Evolutionary conservation across 2,329 filamentous ascomycete species (phyloP).

Genomic region (Diplodia corticola): DNA sequence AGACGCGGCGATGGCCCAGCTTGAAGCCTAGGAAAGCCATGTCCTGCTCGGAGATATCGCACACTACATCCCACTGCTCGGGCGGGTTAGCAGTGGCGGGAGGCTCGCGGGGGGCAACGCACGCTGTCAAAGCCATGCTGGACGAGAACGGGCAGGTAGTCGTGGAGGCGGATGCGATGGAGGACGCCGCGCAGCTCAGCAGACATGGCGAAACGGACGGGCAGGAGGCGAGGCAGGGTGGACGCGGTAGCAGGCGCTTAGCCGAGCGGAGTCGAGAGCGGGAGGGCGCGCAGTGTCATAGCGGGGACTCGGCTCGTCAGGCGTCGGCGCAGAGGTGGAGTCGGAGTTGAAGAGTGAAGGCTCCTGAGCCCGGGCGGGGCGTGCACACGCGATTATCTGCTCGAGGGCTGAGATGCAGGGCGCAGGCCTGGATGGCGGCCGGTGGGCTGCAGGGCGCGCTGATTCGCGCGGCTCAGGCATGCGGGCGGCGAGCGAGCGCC

Average conservation of each 20-base stretch:
- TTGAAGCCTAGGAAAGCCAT: constrained; percentile 41
- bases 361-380: background rate
- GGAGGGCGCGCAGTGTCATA: constrained; percentile 11
- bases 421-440: background rate
- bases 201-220: constrained; percentile 7
- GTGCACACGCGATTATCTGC: constrained; percentile 1
- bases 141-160: constrained; percentile 33
- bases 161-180: constrained; percentile 33
- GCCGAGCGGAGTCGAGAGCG: constrained; percentile 6
- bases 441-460: constrained; percentile 4
- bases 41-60: constrained; percentile 44
- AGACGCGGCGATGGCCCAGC: constrained; percentile 40
- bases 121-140: constrained; percentile 39
- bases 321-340: background rate
- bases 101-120: background rate
- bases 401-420: background rate
- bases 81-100: background rate
- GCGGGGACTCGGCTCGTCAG: background rate
- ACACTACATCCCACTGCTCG: constrained; percentile 38
- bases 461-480: background rate
- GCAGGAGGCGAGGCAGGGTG: background rate
- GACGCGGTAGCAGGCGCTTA: background rate
- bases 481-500: background rate
- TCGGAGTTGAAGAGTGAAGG: background rate
- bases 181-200: constrained; percentile 33